Evolutionary conservation across 768 basidiomycete species (phyloP).

Genomic region (Boletus rubroflammeus): DNA sequence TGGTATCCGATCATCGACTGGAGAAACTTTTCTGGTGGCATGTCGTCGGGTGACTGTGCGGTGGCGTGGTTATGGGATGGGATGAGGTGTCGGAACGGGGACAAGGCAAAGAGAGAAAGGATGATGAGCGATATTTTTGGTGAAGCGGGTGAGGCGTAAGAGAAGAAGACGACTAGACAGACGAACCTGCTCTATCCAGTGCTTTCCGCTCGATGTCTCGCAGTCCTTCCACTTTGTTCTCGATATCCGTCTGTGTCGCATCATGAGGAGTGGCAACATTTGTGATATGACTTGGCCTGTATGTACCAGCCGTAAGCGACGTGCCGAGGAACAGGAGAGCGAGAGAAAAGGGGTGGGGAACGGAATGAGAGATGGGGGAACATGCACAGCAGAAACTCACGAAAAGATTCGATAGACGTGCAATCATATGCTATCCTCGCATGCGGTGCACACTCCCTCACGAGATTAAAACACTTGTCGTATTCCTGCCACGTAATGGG

Average conservation of each 20-base stretch:
- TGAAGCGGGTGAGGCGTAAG: background rate
- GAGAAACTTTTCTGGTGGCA: conserved; percentile 60
- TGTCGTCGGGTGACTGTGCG: conserved; percentile 50
- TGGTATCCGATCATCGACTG: conserved; percentile 81
- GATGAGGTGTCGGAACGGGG: background rate
- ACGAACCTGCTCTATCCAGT: conserved; percentile 77
- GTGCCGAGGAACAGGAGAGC: background rate
- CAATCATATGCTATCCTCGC: conserved; percentile 53
- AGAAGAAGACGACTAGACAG: background rate
- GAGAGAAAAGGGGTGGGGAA: background rate
- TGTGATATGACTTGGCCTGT: conserved; percentile 68
- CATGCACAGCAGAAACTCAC: conserved; percentile 40
- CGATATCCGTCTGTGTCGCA: conserved; percentile 78
- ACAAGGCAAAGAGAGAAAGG: background rate
- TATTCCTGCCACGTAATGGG: conserved; percentile 54
- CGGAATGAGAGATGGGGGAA: background rate
- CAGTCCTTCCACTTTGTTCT: conserved; percentile 70
- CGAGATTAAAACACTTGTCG: conserved; percentile 58
- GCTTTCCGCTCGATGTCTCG: conserved; percentile 59
- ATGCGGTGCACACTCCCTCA: conserved; percentile 58
- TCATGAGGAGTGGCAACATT: conserved; percentile 80
- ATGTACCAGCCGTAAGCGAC: background rate
- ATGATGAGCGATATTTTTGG: conserved; percentile 1
- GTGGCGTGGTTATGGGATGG: background rate
- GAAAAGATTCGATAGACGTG: conserved; percentile 58